phyloP scores from a whole-genome alignment of 2,329 filamentous ascomycete species.

The Nectriaceae sp. region DNA sequence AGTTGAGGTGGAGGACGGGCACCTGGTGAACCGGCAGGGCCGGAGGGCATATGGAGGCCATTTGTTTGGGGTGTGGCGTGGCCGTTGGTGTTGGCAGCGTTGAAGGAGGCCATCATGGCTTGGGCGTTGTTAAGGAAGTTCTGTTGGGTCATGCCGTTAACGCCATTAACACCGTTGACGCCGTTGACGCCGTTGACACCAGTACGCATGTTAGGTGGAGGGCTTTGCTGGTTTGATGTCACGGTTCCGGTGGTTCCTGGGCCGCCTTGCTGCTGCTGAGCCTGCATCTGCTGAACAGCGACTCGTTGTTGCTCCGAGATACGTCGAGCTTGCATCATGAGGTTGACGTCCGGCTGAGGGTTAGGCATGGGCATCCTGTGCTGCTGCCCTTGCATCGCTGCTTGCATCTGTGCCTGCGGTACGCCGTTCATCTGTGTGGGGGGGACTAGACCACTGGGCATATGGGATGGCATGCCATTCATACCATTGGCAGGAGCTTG shows the following conservation, averaged over 20 bases:
- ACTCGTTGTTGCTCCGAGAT: slow-evolving; percentile 66
- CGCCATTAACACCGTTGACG: slow-evolving; percentile 2
- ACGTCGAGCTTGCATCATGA: slow-evolving; percentile 65
- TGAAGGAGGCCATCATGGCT: slow-evolving; percentile 54
- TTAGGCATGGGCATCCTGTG: slow-evolving; percentile 58
- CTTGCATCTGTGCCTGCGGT: slow-evolving; percentile 71
- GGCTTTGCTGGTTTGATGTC: slow-evolving; percentile 38
- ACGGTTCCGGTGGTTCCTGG: slow-evolving; percentile 36
- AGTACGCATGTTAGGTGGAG: slow-evolving; percentile 46
- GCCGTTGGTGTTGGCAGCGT: slow-evolving; percentile 37
- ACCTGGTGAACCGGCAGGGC: slow-evolving; percentile 47
- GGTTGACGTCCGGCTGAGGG: slow-evolving; percentile 49
- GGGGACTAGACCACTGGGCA: slow-evolving; percentile 51
- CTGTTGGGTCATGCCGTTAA: slow-evolving; percentile 47
- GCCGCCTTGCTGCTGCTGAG: slow-evolving; percentile 31
- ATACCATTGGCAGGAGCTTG: slow-evolving; percentile 55
- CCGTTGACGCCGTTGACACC: slow-evolving; percentile 41
- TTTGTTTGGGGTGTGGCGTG: slow-evolving; percentile 47
- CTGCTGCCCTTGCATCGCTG: slow-evolving; percentile 52
- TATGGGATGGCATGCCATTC: slow-evolving; percentile 49
- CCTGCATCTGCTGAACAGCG: slow-evolving; percentile 50
- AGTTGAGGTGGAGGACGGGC: slow-evolving; percentile 44
- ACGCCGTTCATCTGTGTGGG: slow-evolving; percentile 65
- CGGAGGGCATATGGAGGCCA: slow-evolving; percentile 48
- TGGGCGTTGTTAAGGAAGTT: slow-evolving; percentile 54